Base-by-base conservation (phyloP, 2,329 filamentous ascomycete genomes). In the Alternaria sp. region DNA sequence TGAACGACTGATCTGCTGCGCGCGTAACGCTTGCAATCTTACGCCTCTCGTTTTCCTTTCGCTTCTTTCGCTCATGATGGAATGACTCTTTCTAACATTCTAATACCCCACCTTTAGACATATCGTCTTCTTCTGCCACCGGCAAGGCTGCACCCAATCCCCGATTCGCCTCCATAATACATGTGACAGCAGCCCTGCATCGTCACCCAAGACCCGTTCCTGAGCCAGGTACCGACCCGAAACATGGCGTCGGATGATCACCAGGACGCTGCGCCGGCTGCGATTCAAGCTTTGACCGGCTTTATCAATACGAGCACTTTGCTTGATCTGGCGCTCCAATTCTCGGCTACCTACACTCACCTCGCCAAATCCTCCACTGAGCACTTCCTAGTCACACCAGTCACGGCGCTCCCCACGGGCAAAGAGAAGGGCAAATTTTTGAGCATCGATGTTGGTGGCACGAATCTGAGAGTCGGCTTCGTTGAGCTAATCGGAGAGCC, bases 381-480 rank as follows among this genome's bases (percentile, higher is more conserved):
- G 28, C 80, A 82, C 66, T 82, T 82, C 57, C 67, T 82, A 20
- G 73, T 78, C 47, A 82, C 79, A 3, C 80, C 80, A 8, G 77
- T 82, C 14, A 81, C 79, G 41, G 76, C 75, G 4, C 67, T 82
- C 15, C 80, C 80, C 6, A 79, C 84, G 86, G 67, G 89, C 84
- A 61, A 89, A 89, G 79, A 90, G 88, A 80, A 89, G 88, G 89
- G 91, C 80, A 85, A 86, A 71, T 71, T 69, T 51, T 69, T 80
- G 28, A 79, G 74, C 67, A 83, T 71, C 58, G 67, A 70, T 71
- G 89, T 88, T 66, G 90, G 90, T 65, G 90, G 90, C 8, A 90
- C 89, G 8, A 92, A 92, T 70, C 81, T 92, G 46, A 84, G 90
- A 73, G 89, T 90, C 26, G 89, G 88, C 28, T 91, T 92, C 67